Evolutionary conservation across 202 grass and related monocot species (phyloP).

Genomic region (Brachypodium distachyon): DNA sequence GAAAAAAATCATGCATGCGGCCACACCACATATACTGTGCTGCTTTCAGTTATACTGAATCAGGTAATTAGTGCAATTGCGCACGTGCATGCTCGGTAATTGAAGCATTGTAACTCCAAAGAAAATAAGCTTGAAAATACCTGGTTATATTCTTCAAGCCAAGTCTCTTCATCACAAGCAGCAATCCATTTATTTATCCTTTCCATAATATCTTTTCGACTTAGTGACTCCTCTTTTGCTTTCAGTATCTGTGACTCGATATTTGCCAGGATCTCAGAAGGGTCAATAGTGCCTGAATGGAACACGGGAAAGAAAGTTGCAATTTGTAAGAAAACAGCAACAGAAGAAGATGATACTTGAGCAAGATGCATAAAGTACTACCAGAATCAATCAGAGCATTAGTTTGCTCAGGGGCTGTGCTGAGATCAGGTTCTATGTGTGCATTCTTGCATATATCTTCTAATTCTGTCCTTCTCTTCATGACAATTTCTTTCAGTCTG

Average conservation of each 20-base stretch:
- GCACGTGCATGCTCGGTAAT: not conserved
- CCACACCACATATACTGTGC: not conserved
- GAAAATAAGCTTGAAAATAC: conserved; percentile 29
- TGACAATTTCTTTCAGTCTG: conserved; percentile 79
- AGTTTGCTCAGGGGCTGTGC: conserved; percentile 65
- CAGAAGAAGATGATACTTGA: conserved; percentile 16
- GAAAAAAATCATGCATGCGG: not conserved
- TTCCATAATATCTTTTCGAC: conserved; percentile 91
- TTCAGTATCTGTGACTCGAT: conserved; percentile 84
- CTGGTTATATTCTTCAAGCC: conserved; percentile 98
- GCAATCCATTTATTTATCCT: conserved; percentile 94
- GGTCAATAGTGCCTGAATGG: conserved; percentile 68
- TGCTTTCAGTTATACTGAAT: not conserved
- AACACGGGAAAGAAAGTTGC: not conserved
- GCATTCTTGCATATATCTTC: conserved; percentile 86
- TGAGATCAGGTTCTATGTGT: conserved; percentile 84
- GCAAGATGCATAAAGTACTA: conserved; percentile 20
- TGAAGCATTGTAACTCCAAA: conserved; percentile 7
- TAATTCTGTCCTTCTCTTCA: conserved; percentile 72
- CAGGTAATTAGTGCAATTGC: not conserved
- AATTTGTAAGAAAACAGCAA: not conserved
- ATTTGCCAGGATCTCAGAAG: conserved; percentile 67
- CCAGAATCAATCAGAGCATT: conserved; percentile 82
- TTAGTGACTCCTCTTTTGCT: conserved; percentile 78
- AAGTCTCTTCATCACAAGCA: conserved; percentile 86